Evolutionary conservation across 2,329 filamentous ascomycete species (phyloP), one percentile per base, ranked within the genome.

Genomic region (Verticillium nubilum): DNA sequence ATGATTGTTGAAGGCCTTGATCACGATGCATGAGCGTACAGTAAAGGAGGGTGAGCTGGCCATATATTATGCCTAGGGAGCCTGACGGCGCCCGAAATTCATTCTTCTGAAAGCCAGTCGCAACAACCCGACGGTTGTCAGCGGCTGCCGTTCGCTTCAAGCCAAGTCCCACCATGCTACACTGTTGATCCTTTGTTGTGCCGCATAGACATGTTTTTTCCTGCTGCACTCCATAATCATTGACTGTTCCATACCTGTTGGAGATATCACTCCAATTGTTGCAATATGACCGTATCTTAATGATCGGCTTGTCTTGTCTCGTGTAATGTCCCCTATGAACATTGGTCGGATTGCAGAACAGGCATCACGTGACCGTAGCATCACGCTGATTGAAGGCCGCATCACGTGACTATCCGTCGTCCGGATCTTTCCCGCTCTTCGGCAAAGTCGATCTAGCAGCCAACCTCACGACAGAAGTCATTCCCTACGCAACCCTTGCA

Each of bases 401-500:
- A 42, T 70, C 74, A 76, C 73, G 73, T 76, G 73, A 73, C 52
- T 2, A 2, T 3, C 19, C 25, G 56, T 56, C 50, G 54, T 63
- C 62, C 66, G 65, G 59, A 62, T 72, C 70, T 70, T 68, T 61
- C 63, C 65, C 61, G 70, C 64, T 67, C 65, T 76, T 77, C 74
- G 75, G 78, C 73, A 76, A 75, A 77, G 74, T 75, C 71, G 72
- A 72, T 72, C 76, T 76, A 73, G 56, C 74, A 50, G 42, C n/a
- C 42, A 74, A 74, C 68, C 71, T 72, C 71, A 78, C 74, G 73
- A 78, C 80, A 42, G 76, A 76, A 75, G 71, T 72, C 73, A 74
- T 74, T 73, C 61, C 68, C 74, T 79, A 77, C 78, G 74, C 75
- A 78, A 35, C 77, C 79, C 75, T 71, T 72, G 69, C 69, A 75